Evolutionary conservation across 2,329 filamentous ascomycete species (phyloP).

Genomic region (Hortaea sp.): DNA sequence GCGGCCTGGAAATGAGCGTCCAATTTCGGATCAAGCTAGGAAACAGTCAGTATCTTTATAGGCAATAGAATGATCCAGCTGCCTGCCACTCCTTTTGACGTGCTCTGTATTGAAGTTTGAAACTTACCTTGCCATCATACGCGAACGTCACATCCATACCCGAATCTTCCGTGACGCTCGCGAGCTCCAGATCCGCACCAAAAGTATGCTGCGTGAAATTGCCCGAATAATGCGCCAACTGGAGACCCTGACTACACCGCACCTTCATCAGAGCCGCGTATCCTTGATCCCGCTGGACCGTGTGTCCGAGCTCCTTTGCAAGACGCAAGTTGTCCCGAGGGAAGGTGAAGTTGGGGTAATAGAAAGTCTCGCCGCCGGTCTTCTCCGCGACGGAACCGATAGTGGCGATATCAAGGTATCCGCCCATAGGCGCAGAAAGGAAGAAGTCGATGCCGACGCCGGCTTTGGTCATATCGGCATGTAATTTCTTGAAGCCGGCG

Average conservation of each 20-base stretch:
- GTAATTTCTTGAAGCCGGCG: constrained; percentile 73
- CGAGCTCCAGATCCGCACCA: constrained; percentile 88
- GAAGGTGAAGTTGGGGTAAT: constrained; percentile 91
- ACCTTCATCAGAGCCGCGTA: constrained; percentile 98
- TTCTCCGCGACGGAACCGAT: constrained; percentile 78
- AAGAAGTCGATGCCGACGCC: constrained; percentile 93
- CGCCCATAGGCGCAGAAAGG: constrained; percentile 78
- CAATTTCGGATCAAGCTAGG: constrained; percentile 72
- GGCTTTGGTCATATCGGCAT: constrained; percentile 75
- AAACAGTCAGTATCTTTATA: too few species aligned
- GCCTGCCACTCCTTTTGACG: too few species aligned
- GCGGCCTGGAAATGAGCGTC: constrained; percentile 97
- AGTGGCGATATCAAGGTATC: constrained; percentile 86
- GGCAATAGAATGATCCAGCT: too few species aligned
- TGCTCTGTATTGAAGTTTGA: constrained; percentile 5
- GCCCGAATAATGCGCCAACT: constrained; percentile 87
- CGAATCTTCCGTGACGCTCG: constrained; percentile 86
- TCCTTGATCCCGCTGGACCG: constrained; percentile 79
- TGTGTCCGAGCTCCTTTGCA: constrained; percentile 74
- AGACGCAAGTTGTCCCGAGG: constrained; percentile 78
- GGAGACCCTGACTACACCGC: constrained; percentile 89
- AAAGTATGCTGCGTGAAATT: constrained; percentile 96
- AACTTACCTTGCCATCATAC: constrained; percentile 70
- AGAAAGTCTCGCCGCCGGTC: constrained; percentile 92
- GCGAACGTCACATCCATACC: constrained; percentile 83